Conservation (phyloP, 495 filamentous ascomycete species). For the Aspergillus diversus region DNA sequence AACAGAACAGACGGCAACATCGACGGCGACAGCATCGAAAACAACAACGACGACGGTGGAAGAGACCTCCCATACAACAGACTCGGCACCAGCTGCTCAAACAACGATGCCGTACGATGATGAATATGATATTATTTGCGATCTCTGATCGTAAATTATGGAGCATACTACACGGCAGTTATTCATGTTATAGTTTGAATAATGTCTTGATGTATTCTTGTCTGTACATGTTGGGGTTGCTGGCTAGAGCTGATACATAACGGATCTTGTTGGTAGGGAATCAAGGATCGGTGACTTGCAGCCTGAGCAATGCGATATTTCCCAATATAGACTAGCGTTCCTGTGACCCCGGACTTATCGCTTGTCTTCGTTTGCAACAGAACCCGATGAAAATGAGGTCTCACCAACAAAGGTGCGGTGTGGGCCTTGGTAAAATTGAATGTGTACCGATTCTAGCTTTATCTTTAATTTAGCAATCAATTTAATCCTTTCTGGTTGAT, state of each 20-base stretch:
- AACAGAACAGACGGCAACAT: background rate
- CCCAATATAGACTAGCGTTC: conserved; percentile 18
- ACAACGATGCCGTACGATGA: conserved; percentile 24
- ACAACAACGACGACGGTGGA: background rate
- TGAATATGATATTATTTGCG: conserved; percentile 23
- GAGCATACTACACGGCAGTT: background rate
- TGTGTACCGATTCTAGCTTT: too few relatives aligned
- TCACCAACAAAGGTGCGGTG: too few relatives aligned
- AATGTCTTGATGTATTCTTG: too few relatives aligned
- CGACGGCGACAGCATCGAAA: background rate
- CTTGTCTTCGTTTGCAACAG: too few relatives aligned
- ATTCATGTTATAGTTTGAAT: background rate
- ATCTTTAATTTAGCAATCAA: too few relatives aligned
- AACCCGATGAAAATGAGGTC: too few relatives aligned
- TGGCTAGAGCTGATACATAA: background rate
- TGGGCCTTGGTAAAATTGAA: too few relatives aligned
- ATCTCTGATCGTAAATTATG: conserved; percentile 11
- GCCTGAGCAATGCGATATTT: conserved; percentile 33
- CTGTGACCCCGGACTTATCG: conserved; percentile 27
- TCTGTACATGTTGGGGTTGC: background rate
- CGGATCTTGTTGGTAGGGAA: background rate
- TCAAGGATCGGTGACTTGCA: conserved; percentile 8
- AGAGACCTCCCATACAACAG: background rate
- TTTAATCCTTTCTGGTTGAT: too few relatives aligned
- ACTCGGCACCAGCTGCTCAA: conserved; percentile 5